Evolutionary conservation across 495 filamentous ascomycete species (phyloP), one percentile per base, ranked within the genome.

Genomic region (Penicillium paradoxum): DNA sequence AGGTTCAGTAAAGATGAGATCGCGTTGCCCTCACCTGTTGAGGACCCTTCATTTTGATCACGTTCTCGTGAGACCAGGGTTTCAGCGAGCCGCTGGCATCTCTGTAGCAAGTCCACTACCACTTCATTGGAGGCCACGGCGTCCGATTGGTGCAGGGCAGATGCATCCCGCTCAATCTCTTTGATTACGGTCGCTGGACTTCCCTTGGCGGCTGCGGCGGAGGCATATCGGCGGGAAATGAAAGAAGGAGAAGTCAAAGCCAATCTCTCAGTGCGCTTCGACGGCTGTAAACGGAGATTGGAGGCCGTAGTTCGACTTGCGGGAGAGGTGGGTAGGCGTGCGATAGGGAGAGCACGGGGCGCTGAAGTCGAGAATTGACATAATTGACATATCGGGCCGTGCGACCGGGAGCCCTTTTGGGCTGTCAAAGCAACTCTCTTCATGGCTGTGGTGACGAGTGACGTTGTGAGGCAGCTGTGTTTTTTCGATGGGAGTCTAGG

Each of bases 1-100:
- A 84, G 72, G 18, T 73, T 67, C 7, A 83, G 63, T 17, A 83
- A 51, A 22, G 73, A 77, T 4, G 78, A 77, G 38, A 78, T 74
- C 29, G 79, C 74, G 51, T 61, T 73, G 22, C 55, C 62, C 36
- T 70, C 65, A 11, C 56, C 51, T 15, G 50, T 21, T 6, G 62
- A 40, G 1, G 60, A 51, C 0, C 42, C 45, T 30, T 66, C 58
- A 8, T 22, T 40, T 14, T 54, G 40, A 15, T 70, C 67, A 11
- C 59, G 56, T 21, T 73, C 64, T 34, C 53, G 67, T 6, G 64
- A 59, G 8, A 67, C 50, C 25, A 79, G 55, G 2, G 54, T 59
- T 17, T 69, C 56, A 9, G 76, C 76, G 13, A 76, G 59, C 14
- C 55, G 56, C 53, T 75, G 68, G 40, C 80, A 82, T 67, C 65